Percentiles rank a stretch among this genome's conserved stretches.
phyloP scores from a whole-genome alignment of 1,284 basidiomycete genomes.

The Sphaerobolus stellatus region DNA sequence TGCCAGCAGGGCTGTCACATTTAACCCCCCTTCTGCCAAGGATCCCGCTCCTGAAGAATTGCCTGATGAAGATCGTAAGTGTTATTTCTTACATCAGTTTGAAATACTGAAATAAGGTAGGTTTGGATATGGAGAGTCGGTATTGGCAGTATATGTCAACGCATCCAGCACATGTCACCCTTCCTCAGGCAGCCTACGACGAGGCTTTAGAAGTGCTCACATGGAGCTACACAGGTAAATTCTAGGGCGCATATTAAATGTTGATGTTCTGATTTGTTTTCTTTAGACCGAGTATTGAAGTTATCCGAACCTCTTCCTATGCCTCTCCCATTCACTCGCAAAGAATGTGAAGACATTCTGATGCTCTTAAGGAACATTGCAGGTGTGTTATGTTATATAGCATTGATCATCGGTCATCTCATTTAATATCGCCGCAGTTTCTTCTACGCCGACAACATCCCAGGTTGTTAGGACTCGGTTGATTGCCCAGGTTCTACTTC shows the following conservation, averaged over 20 bases:
- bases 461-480: conserved; percentile 62
- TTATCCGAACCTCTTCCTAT: conserved; percentile 49
- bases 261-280: background rate
- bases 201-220: conserved; percentile 71
- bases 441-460: conserved; percentile 38
- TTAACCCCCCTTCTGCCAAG: conserved; percentile 39
- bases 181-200: conserved; percentile 49
- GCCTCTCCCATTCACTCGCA: conserved; percentile 65
- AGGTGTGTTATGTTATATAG: conserved; percentile 16
- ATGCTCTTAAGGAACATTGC: conserved; percentile 55
- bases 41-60: conserved; percentile 22
- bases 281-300: conserved; percentile 56
- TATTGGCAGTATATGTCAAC: conserved; percentile 76
- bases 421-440: background rate
- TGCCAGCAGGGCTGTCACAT: conserved; percentile 48
- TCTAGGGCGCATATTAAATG: background rate
- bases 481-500: conserved; percentile 63
- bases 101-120: conserved; percentile 33
- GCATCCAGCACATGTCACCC: conserved; percentile 64
- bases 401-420: background rate
- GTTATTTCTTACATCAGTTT: background rate
- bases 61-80: conserved; percentile 44
- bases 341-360: conserved; percentile 71
- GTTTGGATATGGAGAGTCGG: conserved; percentile 66
- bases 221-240: conserved; percentile 70